Conservation (phyloP, 2,329 filamentous ascomycete genomes). For the Fusarium piperis region DNA sequence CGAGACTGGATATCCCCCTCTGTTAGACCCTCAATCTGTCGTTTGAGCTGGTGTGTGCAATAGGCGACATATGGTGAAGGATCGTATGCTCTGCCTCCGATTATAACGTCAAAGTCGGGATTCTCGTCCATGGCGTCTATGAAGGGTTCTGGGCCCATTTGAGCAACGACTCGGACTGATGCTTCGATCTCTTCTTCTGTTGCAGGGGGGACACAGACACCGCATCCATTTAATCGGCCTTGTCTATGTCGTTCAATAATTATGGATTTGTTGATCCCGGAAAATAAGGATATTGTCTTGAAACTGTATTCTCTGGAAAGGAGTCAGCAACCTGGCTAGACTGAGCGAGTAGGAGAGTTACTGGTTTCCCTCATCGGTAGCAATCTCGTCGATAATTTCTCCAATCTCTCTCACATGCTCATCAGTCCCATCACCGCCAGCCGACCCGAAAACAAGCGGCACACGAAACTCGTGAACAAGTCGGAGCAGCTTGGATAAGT, state of each 20-base stretch:
- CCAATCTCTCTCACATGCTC: constrained; percentile 54
- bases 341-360: not conserved
- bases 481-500: constrained; percentile 52
- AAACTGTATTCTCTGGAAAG: constrained; percentile 28
- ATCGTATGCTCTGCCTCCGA: constrained; percentile 57
- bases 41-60: constrained; percentile 23
- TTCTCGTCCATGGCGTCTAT: constrained; percentile 51
- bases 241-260: constrained; percentile 44
- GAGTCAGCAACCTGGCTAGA: not conserved
- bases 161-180: constrained; percentile 52
- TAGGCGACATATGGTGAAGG: constrained; percentile 53
- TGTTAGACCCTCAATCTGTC: not conserved
- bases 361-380: constrained; percentile 12
- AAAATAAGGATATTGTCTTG: constrained; percentile 51
- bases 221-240: constrained; percentile 50
- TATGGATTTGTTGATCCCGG: constrained; percentile 48
- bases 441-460: constrained; percentile 55
- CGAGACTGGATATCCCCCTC: not conserved
- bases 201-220: constrained; percentile 52
- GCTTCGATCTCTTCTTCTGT: constrained; percentile 50
- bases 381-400: constrained; percentile 47
- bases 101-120: constrained; percentile 57
- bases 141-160: constrained; percentile 59
- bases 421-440: constrained; percentile 59
- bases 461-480: constrained; percentile 47